Evolutionary conservation across 352 stramenopile species (phyloP), one percentile per base, ranked within the genome.

Genomic region (Globisporangium alternatum): DNA sequence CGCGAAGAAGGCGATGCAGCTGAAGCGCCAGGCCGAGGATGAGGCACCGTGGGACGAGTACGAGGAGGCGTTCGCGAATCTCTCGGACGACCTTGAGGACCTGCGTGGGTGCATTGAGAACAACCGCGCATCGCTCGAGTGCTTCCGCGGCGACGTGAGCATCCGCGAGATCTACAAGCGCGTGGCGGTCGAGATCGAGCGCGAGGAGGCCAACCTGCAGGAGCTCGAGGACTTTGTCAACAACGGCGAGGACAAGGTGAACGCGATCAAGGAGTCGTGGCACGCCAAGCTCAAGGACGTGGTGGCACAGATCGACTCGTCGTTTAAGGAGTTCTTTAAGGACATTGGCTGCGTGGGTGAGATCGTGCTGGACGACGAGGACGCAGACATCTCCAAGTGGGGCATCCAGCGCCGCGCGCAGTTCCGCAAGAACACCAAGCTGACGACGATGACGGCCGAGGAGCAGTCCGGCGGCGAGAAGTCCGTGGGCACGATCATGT

Each of bases 401-500:
- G 88, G 88, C 6, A 91, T 96, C 43, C 78, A 96, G 56, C 84
- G 88, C 45, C 83, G 84, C 9, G 88, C 86, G 25, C 88, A 95
- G 66, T 96, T 96, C 61, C 86, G 88, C 15, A 91, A 92, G 64
- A 91, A 91, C 52, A 83, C 82, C 2, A 93, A 90, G 55, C 70
- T 96, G 2, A 81, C 84, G 31, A 91, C 81, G 1, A 95, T 96
- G 88, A 96, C 86, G 15, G 80, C 84, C 3, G 86, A 95, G 68
- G 88, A 93, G 52, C 88, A 96, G 60, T 96, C 88, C 10, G 88
- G 88, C 62, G 88, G 88, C 53, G 88, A 96, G 76, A 96, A 95
- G 81, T 92, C 86, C 35, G 88, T 96, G 5, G 86, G 86, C 41
- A 96, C 88, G n/a, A 96, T 93, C 65, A 95, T 96, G 86, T 96